Percentiles rank a stretch among this genome's conserved stretches.
phyloP scores from a whole-genome alignment of 345 rosid species.

The Lepidium africanum region DNA sequence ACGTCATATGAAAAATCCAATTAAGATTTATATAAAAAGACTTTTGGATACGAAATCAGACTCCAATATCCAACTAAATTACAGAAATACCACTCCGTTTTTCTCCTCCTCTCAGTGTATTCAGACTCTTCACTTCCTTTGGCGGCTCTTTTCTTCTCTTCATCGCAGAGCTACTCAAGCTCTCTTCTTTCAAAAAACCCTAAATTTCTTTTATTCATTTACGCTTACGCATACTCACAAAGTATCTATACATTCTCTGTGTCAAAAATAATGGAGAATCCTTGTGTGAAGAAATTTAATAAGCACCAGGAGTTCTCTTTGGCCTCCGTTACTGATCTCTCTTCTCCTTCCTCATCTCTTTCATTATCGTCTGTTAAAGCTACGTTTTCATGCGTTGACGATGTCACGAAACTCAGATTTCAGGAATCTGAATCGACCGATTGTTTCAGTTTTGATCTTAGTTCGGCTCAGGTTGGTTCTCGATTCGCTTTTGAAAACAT shows the following conservation, averaged over 20 bases:
- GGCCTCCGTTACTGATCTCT: constrained; percentile 45
- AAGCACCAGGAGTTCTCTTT: constrained; percentile 39
- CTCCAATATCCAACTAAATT: neutral
- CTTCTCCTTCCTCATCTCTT: constrained; percentile 29
- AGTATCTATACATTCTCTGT: neutral
- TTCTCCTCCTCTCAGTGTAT: neutral
- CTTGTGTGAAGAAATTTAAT: constrained; percentile 11
- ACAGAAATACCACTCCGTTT: constrained; percentile 1
- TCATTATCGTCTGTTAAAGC: constrained; percentile 37
- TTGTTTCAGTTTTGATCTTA: constrained; percentile 34
- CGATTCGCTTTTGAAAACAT: neutral
- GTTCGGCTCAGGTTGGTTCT: constrained; percentile 39
- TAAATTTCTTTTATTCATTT: neutral
- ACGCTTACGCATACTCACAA: neutral
- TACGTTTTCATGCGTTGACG: constrained; percentile 35
- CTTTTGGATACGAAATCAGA: neutral
- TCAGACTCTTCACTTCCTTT: neutral
- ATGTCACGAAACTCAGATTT: constrained; percentile 43
- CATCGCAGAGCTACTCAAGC: constrained; percentile 1
- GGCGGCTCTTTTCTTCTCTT: neutral
- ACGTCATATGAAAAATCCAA: too few relatives aligned
- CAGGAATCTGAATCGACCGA: constrained; percentile 30
- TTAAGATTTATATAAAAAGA: too few relatives aligned
- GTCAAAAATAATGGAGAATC: constrained; percentile 25
- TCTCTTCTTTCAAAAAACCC: constrained; percentile 22